Base-by-base conservation (phyloP, 495 filamentous ascomycete species). In the Xylaria venustula region DNA sequence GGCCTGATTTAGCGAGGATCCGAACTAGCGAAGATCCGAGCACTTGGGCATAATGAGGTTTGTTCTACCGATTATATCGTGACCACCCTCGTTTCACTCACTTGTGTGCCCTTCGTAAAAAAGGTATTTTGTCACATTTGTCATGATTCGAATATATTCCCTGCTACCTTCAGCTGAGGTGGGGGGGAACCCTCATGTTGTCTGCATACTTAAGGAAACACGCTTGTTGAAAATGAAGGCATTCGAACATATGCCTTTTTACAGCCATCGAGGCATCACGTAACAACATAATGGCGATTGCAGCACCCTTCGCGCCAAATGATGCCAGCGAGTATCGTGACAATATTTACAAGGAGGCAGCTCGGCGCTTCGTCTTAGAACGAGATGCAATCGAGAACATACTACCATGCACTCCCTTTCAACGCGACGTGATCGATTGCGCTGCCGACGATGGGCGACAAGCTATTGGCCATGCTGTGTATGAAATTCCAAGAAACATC, bases 401-500 rank as follows among this genome's bases (percentile, higher is more conserved):
- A 14, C 20, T 8, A 34, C 47, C 12, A 50, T 50, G 47, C 34
- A 50, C 47, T 32, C 47, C 28, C 25, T 50, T 50, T 50, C 26
- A 50, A 50, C 47, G 26, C 25, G 47, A 34, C 34, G 26, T 50
- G 20, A 34, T 50, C 17, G 26, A 50, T 20, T 50, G 47, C 47
- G 47, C 26, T 34, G 47, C 28, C 15, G 47, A 50, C 8, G 47
- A 50, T 34, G 47, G 15, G 28, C 47, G 47, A 20, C 26, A n/a
- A 32, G 47, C 5, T 12, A 34, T 50, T 34, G 47, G 47, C 28
- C 78, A 84, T 54, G 81, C 76, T 46, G 85, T 85, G 0, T 86
- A 85, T 60, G 81, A 86, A 61, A 79, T 88, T 34, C 47, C 26
- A 14, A 70, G 58, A 36, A 70, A 68, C 25, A 65, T 74, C 30